Evolutionary conservation across 257 asterid genomes (phyloP), one percentile per base, ranked within the genome.

Genomic region (Solanum pimpinellifolium): DNA sequence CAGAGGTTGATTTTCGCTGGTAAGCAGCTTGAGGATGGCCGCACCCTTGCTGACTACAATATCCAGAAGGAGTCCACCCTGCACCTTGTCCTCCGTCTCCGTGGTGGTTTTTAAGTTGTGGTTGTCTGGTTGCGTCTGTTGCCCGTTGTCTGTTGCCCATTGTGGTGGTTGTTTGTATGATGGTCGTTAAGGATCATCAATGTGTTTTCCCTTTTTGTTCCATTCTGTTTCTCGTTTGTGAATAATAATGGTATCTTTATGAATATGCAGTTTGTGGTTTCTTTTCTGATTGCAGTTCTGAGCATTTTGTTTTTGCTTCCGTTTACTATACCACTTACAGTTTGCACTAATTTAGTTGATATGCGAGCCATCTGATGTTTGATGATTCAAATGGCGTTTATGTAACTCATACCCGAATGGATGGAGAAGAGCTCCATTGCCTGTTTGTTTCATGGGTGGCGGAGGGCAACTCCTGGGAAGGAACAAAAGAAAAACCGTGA

Each of bases 31-130:
- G 94, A 91, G 52, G 94, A 93, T 90, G 95, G 95, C 7, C 69
- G 95, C 74, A 91, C 94, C 14, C 84, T 93, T 10, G 95, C 95
- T 0, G 95, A 93, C 72, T 93, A 91, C 65, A 93, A 93, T 80
- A 93, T 92, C 88, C 96, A 93, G 91, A 93, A 92, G 88, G 95
- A 94, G 91, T 94, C 97, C 3, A 94, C 97, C 52, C 96, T 94
- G 33, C 98, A 95, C 91, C 95, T 95, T 85, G 98, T 95, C 88
- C 98, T 95, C 69, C 98, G 97, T 90, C 97, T 95, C 86, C 96
- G 98, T 90, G 98, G 98, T 91, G 98, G 95, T 84, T 87, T 87
- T 89, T 93, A 86, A 88, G 72, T 78, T 33, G 5, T 31, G 3
- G 33, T 31, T 65, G 74, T n/a, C 78, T 29, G 59, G 4, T 8